Conservation (phyloP, 305 asterid species). For the Rubia peregrina region DNA sequence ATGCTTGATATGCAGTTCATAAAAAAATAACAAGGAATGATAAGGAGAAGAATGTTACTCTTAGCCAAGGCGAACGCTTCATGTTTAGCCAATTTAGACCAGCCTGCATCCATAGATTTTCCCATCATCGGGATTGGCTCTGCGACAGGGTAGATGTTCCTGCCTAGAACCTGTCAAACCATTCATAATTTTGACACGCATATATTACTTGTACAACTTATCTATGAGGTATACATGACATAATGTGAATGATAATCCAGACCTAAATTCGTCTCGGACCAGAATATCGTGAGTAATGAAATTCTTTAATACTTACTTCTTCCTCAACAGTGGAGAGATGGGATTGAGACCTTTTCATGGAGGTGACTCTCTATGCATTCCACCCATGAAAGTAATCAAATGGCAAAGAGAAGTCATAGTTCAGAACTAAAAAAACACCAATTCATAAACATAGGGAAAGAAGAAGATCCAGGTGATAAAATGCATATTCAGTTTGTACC, state of each 20-base stretch:
- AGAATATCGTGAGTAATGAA: not conserved
- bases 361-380: slow-evolving; percentile 37
- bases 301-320: slow-evolving; percentile 37
- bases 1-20: not conserved
- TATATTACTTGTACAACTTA: not conserved
- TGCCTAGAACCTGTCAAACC: slow-evolving; percentile 23
- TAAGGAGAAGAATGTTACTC: slow-evolving; percentile 28
- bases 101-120: slow-evolving; percentile 40
- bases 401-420: not conserved
- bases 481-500: slow-evolving; percentile 27
- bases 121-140: slow-evolving; percentile 32
- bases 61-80: slow-evolving; percentile 36
- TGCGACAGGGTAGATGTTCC: slow-evolving; percentile 14
- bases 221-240: not conserved
- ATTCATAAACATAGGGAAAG: too few relatives aligned
- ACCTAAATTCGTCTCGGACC: too few relatives aligned
- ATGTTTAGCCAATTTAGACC: slow-evolving; percentile 29
- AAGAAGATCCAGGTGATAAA: too few relatives aligned
- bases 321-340: slow-evolving; percentile 49
- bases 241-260: too few relatives aligned
- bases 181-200: not conserved
- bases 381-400: slow-evolving; percentile 13
- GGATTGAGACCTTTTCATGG: slow-evolving; percentile 37
- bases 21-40: not conserved
- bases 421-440: not conserved